Percentiles rank a stretch among this genome's conserved stretches.
phyloP scores from a whole-genome alignment of 129 eudicot species.

The Arctium lappa region DNA sequence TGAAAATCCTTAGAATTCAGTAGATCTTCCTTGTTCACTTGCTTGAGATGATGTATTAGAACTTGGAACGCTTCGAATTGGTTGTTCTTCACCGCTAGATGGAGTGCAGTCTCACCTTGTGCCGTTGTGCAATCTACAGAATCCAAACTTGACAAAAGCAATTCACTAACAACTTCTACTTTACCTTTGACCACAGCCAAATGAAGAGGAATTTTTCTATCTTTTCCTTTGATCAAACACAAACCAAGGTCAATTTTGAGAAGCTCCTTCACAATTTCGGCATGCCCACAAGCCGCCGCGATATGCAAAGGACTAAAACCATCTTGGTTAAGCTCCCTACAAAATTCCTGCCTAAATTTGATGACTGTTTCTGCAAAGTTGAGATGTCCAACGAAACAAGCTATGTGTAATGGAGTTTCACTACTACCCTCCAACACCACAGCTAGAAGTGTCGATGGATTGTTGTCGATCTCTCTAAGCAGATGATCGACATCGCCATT shows the following conservation, averaged over 20 bases:
- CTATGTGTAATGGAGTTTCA: conserved; percentile 39
- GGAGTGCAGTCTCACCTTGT: conserved; percentile 42
- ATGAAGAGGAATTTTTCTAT: conserved; percentile 49
- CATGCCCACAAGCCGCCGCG: conserved; percentile 50
- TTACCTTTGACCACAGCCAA: conserved; percentile 46
- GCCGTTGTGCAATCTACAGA: conserved; percentile 30
- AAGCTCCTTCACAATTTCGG: conserved; percentile 48
- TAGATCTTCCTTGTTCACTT: conserved; percentile 27
- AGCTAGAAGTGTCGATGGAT: conserved; percentile 25
- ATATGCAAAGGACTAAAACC: conserved; percentile 53
- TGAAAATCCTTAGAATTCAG: conserved; percentile 26
- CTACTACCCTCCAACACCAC: conserved; percentile 18
- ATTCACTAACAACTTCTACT: conserved; percentile 27
- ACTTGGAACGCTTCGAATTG: conserved; percentile 33
- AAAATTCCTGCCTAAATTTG: conserved; percentile 17
- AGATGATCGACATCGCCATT: conserved; percentile 37
- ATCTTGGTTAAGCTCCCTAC: conserved; percentile 34
- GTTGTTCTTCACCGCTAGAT: conserved; percentile 39
- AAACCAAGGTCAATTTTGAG: conserved; percentile 35
- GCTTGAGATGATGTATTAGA: conserved; percentile 25
- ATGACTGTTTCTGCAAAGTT: conserved; percentile 32
- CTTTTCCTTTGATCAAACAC: conserved; percentile 38
- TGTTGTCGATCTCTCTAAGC: conserved; percentile 9
- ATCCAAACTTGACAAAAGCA: conserved; percentile 24
- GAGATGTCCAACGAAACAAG: conserved; percentile 42